These are phyloP conservation scores for Lasiodiplodia theobromae DNA, from an alignment of 2,329 filamentous ascomycete species.

Conservation along the genomic window DNA sequence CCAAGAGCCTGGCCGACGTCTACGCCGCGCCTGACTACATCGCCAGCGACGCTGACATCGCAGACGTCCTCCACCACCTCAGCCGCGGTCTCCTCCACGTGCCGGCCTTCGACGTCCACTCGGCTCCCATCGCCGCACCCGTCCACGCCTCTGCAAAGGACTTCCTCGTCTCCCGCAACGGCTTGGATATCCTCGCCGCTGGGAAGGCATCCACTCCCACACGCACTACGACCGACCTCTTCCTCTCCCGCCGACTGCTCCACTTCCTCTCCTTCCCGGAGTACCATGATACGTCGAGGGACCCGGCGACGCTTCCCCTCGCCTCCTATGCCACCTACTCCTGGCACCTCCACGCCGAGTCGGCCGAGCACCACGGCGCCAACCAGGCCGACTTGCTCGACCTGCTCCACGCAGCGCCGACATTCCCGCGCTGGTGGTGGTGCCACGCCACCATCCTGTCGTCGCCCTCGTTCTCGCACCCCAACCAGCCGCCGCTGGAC, in stretches of 20 bases:
- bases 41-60: background rate
- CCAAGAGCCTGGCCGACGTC: background rate
- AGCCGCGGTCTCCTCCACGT: conserved; percentile 3
- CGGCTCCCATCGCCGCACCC: background rate
- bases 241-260: conserved; percentile 6
- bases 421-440: background rate
- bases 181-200: background rate
- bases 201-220: background rate
- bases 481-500: background rate
- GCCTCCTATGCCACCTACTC: background rate
- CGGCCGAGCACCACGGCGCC: conserved; percentile 1
- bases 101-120: background rate
- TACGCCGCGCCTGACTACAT: conserved; percentile 9
- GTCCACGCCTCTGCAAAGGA: background rate
- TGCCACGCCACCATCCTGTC: background rate
- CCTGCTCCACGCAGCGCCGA: background rate
- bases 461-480: background rate
- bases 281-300: background rate
- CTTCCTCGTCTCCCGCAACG: background rate
- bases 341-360: conserved; percentile 9
- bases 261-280: conserved; percentile 9
- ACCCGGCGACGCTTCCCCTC: background rate
- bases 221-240: conserved; percentile 1
- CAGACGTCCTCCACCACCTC: background rate
- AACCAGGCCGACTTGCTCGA: conserved; percentile 10